phyloP scores from a whole-genome alignment of 108 stramenopile genomes.

The Parmales sp. region DNA sequence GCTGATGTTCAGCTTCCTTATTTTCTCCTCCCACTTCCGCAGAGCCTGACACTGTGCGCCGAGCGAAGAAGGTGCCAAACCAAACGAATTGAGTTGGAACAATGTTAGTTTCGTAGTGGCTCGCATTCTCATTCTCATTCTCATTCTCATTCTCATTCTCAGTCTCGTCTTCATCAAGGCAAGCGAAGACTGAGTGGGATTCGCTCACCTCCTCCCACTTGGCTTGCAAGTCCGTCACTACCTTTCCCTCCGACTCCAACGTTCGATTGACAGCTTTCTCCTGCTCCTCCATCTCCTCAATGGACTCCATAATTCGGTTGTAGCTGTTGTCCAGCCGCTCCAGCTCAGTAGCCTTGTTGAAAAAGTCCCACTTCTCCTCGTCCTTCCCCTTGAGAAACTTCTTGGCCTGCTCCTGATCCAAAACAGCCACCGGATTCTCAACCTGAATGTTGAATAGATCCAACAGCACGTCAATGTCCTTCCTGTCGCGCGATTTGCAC shows the following conservation, averaged over 20 bases:
- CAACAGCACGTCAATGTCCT: conserved; percentile 76
- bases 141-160: no score
- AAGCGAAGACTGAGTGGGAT: no score
- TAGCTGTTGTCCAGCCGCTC: conserved; percentile 57
- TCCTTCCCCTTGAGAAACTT: conserved; percentile 85
- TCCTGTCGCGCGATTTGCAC: conserved; percentile 38
- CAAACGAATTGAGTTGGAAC: no score
- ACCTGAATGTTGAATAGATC: conserved; percentile 77
- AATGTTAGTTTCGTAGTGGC: no score
- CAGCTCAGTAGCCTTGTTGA: conserved; percentile 89
- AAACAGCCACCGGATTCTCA: conserved; percentile 91
- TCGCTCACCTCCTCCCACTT: conserved; percentile 50
- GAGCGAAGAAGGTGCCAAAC: no score
- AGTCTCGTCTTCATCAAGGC: no score
- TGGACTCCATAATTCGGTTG: conserved; percentile 37
- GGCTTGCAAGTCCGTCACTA: conserved; percentile 39
- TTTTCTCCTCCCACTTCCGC: conserved; percentile 52
- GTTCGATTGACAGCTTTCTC: conserved; percentile 27
- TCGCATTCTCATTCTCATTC: no score
- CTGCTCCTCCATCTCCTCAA: conserved; percentile 36
- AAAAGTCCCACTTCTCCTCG: conserved; percentile 86
- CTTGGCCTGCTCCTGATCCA: conserved; percentile 96
- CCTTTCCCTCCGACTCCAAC: conserved; percentile 15
- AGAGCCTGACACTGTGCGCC: conserved; percentile 42
- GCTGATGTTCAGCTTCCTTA: conserved; percentile 25